These are phyloP conservation scores for Talaromyces sp. DNA, from an alignment of 2,329 filamentous ascomycete species.

Conservation along the genomic window DNA sequence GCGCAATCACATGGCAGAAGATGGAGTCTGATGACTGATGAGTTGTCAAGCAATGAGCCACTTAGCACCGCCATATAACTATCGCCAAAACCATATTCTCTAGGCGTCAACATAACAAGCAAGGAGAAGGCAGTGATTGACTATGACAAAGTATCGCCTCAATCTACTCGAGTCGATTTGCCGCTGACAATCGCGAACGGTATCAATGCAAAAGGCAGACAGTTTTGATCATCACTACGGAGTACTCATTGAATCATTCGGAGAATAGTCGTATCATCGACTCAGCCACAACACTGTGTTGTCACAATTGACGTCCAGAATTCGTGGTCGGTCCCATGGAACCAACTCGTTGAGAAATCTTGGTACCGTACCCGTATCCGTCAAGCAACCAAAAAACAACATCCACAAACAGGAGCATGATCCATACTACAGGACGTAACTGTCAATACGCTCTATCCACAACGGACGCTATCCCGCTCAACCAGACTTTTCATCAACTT, in stretches of 20 bases:
- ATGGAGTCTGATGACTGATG: constrained; percentile 5
- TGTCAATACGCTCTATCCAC: background rate
- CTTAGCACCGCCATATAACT: background rate
- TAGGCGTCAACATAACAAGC: background rate
- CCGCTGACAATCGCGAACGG: background rate
- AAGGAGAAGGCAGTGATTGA: background rate
- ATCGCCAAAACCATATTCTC: background rate
- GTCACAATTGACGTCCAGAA: background rate
- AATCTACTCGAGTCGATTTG: background rate
- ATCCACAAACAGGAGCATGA: background rate
- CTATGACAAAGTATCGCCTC: background rate
- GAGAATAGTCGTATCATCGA: background rate
- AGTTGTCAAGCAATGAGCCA: constrained; percentile 3
- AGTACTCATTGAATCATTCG: background rate
- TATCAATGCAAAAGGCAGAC: background rate
- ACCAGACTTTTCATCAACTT: constrained; percentile 9
- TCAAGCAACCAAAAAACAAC: background rate
- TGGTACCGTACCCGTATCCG: constrained; percentile 1
- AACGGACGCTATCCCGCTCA: constrained; percentile 16
- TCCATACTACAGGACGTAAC: background rate
- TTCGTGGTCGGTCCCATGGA: constrained; percentile 5
- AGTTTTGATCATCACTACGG: background rate
- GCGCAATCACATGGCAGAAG: constrained; percentile 3
- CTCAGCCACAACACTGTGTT: background rate
- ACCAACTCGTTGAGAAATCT: background rate